Base-by-base conservation (phyloP, 2,329 filamentous ascomycete genomes). In the Colletotrichum abscissum region DNA sequence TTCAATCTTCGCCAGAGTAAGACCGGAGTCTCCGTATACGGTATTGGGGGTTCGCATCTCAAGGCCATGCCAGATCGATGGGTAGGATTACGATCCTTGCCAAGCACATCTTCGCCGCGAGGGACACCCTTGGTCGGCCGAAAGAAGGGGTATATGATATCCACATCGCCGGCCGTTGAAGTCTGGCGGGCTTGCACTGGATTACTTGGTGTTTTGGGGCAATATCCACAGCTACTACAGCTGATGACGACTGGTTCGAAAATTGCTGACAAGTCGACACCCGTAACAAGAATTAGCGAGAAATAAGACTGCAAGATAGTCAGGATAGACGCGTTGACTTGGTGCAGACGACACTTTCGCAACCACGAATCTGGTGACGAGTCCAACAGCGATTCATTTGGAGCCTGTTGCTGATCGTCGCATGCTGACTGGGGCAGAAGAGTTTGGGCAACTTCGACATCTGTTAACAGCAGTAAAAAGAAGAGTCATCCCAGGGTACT, bases 321-420 rank as follows among this genome's bases (percentile, higher is more conserved):
- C 30, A 69, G 42, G 33, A 11, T 35, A 52, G 54, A 72, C 66
- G 59, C 69, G 66, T 72, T n/a, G 56, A 5, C 65, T 54, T 42
- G 12, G 14, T 52, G 38, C 16, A 46, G n/a, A 11, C 14, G 30
- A 52, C 42, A 6, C 16, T 58, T 19, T 1, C 5, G 54, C 22
- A 55, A n/a, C 30, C 7, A 72, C 69, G 69, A 63, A 58, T 26
- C 56, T 46, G 69, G 16, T 72, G 69, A 72, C 69, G 69, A 72
- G 59, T 59, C 69, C 38, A 24, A 5, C 26, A 9, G 33, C 26
- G 16, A 5, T 42, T 35, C 46, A 19, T 24, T n/a, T 30, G 3
- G 16, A 8, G 16, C 5, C 38, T 24, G 28, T 35, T 52, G 26
- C 42, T 24, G 26, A 26, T 54, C 16, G 9, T 26, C 42, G 49